A percentile compares a stretch with the other conserved stretches of the same genome.
Evolutionary conservation across 306 rosid genomes (phyloP).

Genomic region (Purshia tridentata): DNA sequence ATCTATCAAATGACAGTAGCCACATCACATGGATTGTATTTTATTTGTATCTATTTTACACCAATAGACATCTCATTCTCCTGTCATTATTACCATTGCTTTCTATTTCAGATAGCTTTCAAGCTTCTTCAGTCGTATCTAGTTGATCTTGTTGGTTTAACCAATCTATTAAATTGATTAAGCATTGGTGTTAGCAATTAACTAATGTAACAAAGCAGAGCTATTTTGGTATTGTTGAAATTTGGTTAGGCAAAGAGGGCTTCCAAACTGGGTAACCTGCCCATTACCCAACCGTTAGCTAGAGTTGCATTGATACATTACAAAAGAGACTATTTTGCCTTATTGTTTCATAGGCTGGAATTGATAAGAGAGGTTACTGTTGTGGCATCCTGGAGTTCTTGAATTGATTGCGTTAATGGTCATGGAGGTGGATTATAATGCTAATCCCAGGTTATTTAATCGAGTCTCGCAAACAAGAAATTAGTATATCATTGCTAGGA

Average conservation of each 20-base stretch:
- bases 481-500: too few species aligned
- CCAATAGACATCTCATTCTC: not conserved
- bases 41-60: not conserved
- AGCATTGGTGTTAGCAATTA: not conserved
- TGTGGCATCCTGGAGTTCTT: not conserved
- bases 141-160: not conserved
- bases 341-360: not conserved
- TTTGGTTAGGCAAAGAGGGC: not conserved
- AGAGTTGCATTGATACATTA: not conserved
- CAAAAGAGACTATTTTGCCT: not conserved
- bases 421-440: not conserved
- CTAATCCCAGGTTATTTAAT: not conserved
- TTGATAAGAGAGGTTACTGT: not conserved
- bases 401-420: not conserved
- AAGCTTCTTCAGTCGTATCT: not conserved
- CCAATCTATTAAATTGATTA: not conserved
- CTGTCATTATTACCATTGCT: not conserved
- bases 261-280: not conserved
- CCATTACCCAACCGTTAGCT: not conserved
- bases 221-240: not conserved
- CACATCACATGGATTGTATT: constrained; percentile 4
- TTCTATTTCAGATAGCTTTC: too few species aligned
- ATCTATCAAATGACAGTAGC: not conserved
- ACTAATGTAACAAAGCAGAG: too few species aligned
- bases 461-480: too few species aligned